phyloP scores from a whole-genome alignment of 306 rosid genomes.

The Lotus japonicus region DNA sequence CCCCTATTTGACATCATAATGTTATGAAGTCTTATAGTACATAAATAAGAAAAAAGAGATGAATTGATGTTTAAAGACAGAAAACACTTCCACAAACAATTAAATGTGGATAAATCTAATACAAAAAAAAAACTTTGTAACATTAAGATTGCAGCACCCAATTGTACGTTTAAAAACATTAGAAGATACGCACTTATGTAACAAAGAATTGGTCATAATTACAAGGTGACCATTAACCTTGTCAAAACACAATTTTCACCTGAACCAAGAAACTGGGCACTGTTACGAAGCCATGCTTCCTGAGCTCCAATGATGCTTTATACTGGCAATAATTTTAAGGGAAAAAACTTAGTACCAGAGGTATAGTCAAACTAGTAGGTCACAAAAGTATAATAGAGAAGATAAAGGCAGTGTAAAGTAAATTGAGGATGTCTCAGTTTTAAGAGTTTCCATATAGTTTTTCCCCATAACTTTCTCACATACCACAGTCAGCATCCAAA shows the following conservation, averaged over 20 bases:
- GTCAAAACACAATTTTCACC: constrained; percentile 37
- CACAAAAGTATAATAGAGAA: neutral
- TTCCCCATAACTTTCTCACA: constrained; percentile 8
- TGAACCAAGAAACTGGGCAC: constrained; percentile 72
- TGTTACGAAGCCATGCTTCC: constrained; percentile 57
- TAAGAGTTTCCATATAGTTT: neutral
- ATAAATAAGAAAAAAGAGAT: neutral
- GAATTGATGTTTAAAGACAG: neutral
- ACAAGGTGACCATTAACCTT: constrained; percentile 8
- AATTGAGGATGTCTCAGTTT: constrained; percentile 1
- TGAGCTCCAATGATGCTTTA: constrained; percentile 80
- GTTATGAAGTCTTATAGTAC: constrained; percentile 12
- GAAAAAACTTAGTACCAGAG: constrained; percentile 8
- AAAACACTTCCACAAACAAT: neutral
- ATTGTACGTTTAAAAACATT: neutral
- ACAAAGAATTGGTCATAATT: neutral
- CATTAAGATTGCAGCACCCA: constrained; percentile 3
- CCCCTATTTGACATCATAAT: constrained; percentile 44
- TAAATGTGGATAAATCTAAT: neutral
- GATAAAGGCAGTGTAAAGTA: neutral
- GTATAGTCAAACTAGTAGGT: neutral
- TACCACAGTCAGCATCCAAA: neutral
- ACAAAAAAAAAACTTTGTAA: neutral
- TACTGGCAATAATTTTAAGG: constrained; percentile 47
- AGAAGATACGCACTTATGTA: neutral